Evolutionary conservation across 768 basidiomycete genomes (phyloP).

Genomic region (Daedaleopsis nitida): DNA sequence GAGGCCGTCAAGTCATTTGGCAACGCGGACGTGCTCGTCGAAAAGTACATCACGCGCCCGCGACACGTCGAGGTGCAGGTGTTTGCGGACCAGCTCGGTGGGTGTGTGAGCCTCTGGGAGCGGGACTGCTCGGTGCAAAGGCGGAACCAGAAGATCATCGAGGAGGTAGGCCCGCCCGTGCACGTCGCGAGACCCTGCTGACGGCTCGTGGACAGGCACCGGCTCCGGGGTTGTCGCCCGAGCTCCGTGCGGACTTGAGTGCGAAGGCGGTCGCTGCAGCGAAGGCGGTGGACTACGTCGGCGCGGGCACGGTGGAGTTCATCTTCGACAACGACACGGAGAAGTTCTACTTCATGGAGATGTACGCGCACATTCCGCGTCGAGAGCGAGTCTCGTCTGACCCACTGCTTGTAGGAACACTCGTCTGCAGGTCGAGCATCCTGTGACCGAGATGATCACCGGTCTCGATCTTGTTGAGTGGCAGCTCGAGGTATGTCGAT

Average conservation of each 20-base stretch:
- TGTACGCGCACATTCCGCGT: slow-evolving; percentile 47
- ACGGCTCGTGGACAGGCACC: slow-evolving; percentile 59
- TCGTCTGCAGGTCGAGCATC: slow-evolving; percentile 85
- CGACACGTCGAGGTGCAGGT: slow-evolving; percentile 95
- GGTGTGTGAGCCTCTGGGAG: slow-evolving; percentile 93
- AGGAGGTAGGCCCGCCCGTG: slow-evolving; percentile 55
- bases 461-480: slow-evolving; percentile 93
- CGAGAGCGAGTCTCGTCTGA: background rate
- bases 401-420: slow-evolving; percentile 61
- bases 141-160: slow-evolving; percentile 94
- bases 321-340: slow-evolving; percentile 92
- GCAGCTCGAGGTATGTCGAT: slow-evolving; percentile 72
- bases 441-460: slow-evolving; percentile 94
- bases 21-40: slow-evolving; percentile 82
- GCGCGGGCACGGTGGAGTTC: slow-evolving; percentile 95
- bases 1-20: slow-evolving; percentile 89
- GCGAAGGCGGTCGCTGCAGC: slow-evolving; percentile 92
- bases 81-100: slow-evolving; percentile 83
- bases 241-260: slow-evolving; percentile 79
- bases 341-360: slow-evolving; percentile 95
- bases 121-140: slow-evolving; percentile 91
- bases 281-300: slow-evolving; percentile 86
- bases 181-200: too few species aligned
- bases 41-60: slow-evolving; percentile 85
- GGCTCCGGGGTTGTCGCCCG: slow-evolving; percentile 81